These are phyloP conservation scores for Septoria petroselini DNA, from an alignment of 2,329 filamentous ascomycete species.

Conservation along the genomic window DNA sequence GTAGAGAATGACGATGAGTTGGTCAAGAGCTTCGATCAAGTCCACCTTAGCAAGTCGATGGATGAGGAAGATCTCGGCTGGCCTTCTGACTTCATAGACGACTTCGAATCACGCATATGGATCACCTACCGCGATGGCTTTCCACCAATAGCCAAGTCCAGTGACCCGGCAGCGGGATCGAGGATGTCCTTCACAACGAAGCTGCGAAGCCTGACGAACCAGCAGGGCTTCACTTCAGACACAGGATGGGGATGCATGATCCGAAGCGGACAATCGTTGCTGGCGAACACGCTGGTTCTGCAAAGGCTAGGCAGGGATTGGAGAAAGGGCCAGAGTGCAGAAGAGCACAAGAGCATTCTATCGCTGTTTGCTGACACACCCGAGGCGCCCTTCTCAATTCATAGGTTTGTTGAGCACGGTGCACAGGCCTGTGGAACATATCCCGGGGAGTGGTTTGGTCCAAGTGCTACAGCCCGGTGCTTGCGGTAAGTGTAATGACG, in stretches of 20 bases:
- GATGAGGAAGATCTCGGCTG: constrained; percentile 57
- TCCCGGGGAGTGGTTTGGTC: constrained; percentile 97
- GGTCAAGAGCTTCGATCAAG: constrained; percentile 31
- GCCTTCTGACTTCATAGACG: constrained; percentile 81
- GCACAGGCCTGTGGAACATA: constrained; percentile 86
- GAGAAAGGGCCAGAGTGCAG: constrained; percentile 61
- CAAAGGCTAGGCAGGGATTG: constrained; percentile 79
- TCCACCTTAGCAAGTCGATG: constrained; percentile 31
- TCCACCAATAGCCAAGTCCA: constrained; percentile 72
- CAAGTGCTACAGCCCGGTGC: constrained; percentile 90
- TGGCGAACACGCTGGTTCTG: constrained; percentile 78
- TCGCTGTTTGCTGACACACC: constrained; percentile 84
- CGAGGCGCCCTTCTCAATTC: constrained; percentile 85
- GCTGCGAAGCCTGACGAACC: constrained; percentile 74
- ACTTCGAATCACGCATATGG: constrained; percentile 92
- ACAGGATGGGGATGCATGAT: constrained; percentile 99
- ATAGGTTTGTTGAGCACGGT: constrained; percentile 87
- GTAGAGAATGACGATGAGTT: constrained; percentile 27
- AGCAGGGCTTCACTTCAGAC: constrained; percentile 82
- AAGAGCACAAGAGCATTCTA: constrained; percentile 66
- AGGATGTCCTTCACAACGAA: constrained; percentile 80
- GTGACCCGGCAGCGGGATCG: constrained; percentile 66
- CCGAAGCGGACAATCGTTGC: constrained; percentile 84
- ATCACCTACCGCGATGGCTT: constrained; percentile 95
- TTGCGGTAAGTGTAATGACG: constrained; percentile 68